phyloP scores from a whole-genome alignment of 23 red algal species.

The Pyropia yezoensis region DNA sequence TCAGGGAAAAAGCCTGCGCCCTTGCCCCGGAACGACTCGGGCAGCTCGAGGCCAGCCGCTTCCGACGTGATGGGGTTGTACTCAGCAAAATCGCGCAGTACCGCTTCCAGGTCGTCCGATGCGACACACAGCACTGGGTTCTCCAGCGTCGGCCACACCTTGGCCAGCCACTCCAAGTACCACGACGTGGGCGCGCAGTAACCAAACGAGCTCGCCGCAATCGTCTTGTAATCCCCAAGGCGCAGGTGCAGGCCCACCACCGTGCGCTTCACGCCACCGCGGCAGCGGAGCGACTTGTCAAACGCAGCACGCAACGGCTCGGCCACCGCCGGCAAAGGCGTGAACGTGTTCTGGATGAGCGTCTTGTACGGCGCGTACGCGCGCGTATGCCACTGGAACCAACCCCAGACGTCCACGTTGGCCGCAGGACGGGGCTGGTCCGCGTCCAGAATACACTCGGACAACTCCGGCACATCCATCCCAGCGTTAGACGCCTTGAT shows the following conservation, averaged over 20 bases:
- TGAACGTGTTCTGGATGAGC: slow-evolving; percentile 58
- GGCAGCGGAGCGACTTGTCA: slow-evolving; percentile 35
- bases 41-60: slow-evolving; percentile 57
- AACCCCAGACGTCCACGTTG: slow-evolving; percentile 97
- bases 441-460: slow-evolving; percentile 5
- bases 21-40: slow-evolving; percentile 26
- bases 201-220: slow-evolving; percentile 90
- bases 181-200: slow-evolving; percentile 93
- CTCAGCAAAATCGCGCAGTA: slow-evolving; percentile 77
- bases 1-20: slow-evolving; percentile 97
- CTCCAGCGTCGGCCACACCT: slow-evolving; percentile 84
- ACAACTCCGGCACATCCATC: slow-evolving; percentile 41
- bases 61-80: slow-evolving; percentile 79
- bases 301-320: slow-evolving; percentile 19
- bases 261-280: slow-evolving; percentile 36
- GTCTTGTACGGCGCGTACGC: slow-evolving; percentile 66
- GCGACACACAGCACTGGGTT: slow-evolving; percentile 98
- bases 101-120: slow-evolving; percentile 77
- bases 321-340: slow-evolving; percentile 33
- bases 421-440: not conserved
- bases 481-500: slow-evolving; percentile 64
- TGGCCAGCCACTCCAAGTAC: slow-evolving; percentile 92
- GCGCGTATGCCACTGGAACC: slow-evolving; percentile 99
- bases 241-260: slow-evolving; percentile 91
- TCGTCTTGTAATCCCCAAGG: slow-evolving; percentile 98